A percentile compares a stretch with the other conserved stretches of the same genome.
Evolutionary conservation across 495 filamentous ascomycete species (phyloP).

Genomic region (Amorphotheca resinae): DNA sequence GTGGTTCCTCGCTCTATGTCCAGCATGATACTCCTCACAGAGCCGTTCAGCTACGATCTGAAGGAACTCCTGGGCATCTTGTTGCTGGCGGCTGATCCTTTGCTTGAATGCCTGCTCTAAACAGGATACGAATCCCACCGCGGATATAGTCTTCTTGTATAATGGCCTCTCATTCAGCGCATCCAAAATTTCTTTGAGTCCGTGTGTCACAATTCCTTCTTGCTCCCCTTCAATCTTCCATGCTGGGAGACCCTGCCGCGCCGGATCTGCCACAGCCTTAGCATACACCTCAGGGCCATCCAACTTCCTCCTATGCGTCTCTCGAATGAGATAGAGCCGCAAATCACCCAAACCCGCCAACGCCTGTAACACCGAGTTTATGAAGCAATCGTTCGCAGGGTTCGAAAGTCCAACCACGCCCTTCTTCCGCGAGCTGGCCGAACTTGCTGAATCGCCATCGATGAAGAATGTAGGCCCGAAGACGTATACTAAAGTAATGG

Average conservation of each 20-base stretch:
- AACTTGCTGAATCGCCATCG: constrained; percentile 51
- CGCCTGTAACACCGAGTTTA: constrained; percentile 92
- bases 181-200: constrained; percentile 86
- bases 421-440: constrained; percentile 58
- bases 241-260: constrained; percentile 37
- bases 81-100: constrained; percentile 83
- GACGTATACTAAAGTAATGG: constrained; percentile 92
- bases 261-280: constrained; percentile 35
- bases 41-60: constrained; percentile 88
- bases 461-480: constrained; percentile 93
- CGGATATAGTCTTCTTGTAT: constrained; percentile 87
- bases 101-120: constrained; percentile 80
- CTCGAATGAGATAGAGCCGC: constrained; percentile 78
- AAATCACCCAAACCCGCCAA: constrained; percentile 91
- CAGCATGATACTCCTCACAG: constrained; percentile 86
- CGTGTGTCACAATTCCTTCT: constrained; percentile 68
- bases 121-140: constrained; percentile 60
- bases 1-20: constrained; percentile 50
- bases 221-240: constrained; percentile 66
- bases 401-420: constrained; percentile 84
- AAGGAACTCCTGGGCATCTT: constrained; percentile 97
- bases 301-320: constrained; percentile 67
- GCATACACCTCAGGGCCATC: constrained; percentile 64
- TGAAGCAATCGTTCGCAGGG: constrained; percentile 96
- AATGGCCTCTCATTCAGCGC: constrained; percentile 89